Base-by-base conservation (phyloP, 2,329 filamentous ascomycete genomes). In the Exophiala alcalophila region DNA sequence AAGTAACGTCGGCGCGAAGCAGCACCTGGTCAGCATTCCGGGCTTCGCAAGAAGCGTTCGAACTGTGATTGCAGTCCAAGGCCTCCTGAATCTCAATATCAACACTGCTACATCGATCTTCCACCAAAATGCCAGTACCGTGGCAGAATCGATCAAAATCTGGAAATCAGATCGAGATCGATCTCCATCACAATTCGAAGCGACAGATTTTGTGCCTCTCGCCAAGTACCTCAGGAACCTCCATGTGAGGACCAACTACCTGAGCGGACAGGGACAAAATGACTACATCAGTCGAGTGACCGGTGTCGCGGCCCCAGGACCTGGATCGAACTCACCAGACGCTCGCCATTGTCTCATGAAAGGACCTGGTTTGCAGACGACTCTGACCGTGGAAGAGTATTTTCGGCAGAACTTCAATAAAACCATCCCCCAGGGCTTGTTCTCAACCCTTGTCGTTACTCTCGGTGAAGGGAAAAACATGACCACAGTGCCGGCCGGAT, bases 81-180 rank as follows among this genome's bases (percentile, higher is more conserved):
- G 24, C 6, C 28, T 11, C 1, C 25, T 50, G 3, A 24, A 35
- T 20, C 40, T 50, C 29, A 50, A 50, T 18, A 44, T 50, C 34
- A 48, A 50, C 36, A 44, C 44, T 5, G 18, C 18, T 3, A 40
- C 44, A 6, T 18, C 27, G 20, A 10, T 37, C n/a, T 50, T 50
- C 26, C 40, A 50, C 20, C 21, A 31, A 11, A 10, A 21, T n/a
- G 4, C 25, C 5, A 37, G 23, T 10, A 48, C n/a, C 7, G 14
- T 52, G 15, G 19, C 40, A n/a, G 7, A 23, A 27, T 20, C 49
- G 26, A 49, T 52, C 15, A 11, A 41, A 6, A 7, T 10, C 5
- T 49, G 30, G 35, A 11, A 21, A 12, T 11, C n/a, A n/a, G n/a
- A n/a, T n/a, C n/a, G n/a, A n/a, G n/a, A n/a, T n/a, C n/a, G n/a